These are phyloP conservation scores for Lodderomyces elongisporus DNA, from an alignment of 1,139 yeast species.

Conservation along the genomic window DNA sequence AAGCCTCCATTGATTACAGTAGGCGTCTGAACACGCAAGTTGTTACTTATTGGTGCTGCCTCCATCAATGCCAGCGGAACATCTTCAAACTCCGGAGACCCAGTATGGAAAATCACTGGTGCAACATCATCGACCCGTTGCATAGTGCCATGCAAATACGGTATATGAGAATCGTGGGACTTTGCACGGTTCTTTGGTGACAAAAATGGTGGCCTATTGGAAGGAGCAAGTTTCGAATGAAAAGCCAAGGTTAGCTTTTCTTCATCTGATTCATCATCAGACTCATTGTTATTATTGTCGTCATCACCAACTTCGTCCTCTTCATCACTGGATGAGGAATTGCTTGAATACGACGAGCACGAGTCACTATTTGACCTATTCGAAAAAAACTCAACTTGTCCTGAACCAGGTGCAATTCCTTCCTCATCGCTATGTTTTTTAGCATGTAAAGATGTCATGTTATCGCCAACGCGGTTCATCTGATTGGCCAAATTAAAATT, in stretches of 20 bases:
- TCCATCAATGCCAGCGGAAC: slow-evolving; percentile 37
- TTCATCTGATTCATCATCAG: slow-evolving; percentile 34
- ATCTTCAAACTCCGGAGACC: slow-evolving; percentile 38
- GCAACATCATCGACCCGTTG: slow-evolving; percentile 19
- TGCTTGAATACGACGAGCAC: slow-evolving; percentile 12
- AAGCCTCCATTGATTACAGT: background rate
- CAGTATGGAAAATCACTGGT: slow-evolving; percentile 23
- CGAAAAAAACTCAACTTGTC: background rate
- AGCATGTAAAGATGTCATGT: background rate
- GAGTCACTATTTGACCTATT: slow-evolving; percentile 3
- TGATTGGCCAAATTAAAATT: slow-evolving; percentile 34
- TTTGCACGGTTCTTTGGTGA: slow-evolving; percentile 32
- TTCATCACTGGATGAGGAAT: slow-evolving; percentile 11
- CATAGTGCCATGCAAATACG: slow-evolving; percentile 16
- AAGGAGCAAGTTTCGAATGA: slow-evolving; percentile 37
- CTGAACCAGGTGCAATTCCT: slow-evolving; percentile 16
- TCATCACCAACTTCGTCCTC: slow-evolving; percentile 19
- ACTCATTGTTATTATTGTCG: background rate
- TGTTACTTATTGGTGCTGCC: slow-evolving; percentile 15
- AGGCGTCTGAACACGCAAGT: background rate
- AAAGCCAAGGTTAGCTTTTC: slow-evolving; percentile 52
- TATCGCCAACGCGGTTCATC: slow-evolving; percentile 28
- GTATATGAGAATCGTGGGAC: slow-evolving; percentile 43
- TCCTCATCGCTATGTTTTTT: slow-evolving; percentile 9
- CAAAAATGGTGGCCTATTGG: slow-evolving; percentile 35